Evolutionary conservation across 352 stramenopile genomes (phyloP), one percentile per base, ranked within the genome.

Genomic region (Sclerospora graminicola): DNA sequence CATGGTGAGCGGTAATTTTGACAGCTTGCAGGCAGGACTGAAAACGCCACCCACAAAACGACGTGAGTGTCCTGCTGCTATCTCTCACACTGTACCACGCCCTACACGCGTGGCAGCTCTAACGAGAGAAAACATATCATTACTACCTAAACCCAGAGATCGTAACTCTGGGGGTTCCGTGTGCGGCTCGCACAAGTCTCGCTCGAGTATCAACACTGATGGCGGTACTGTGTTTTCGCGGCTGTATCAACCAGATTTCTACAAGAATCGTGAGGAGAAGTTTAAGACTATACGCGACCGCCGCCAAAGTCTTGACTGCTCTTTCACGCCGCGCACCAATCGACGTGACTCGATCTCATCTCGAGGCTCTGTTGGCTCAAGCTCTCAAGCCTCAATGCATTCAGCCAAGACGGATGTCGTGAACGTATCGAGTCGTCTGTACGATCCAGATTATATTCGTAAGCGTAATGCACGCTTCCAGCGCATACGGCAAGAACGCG

Each of bases 241-340:
- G 8, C 51, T 91, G 43, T 91, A 91, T 42, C 76, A 91, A 49
- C 58, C 79, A n/a, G 74, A 91, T 49, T 85, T 78, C 47, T 76
- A 86, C 59, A 86, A 88, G 63, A 79, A 66, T 21, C 71, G 76
- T 19, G 79, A 89, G 11, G 61, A 69, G 42, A 89, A 84, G 56
- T 66, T 79, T 33, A 66, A 74, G 31, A 60, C 51, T 24, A 66
- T 82, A 16, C 70, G 71, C 32, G 71, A 88, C 32, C 71, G 79
- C 3, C 72, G 83, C 27, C 69, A 87, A n/a, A 69, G 51, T 42
- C 46, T 87, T 8, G 66, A 75, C 30, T 67, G 46, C 46, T 62
- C 71, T n/a, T 82, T 86, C 31, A 63, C 74, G n/a, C 69, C 78
- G n/a, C 62, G 53, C 34, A 73, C 53, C 11, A 82, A 72, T 34